Evolutionary conservation across 768 basidiomycete genomes (phyloP).

Genomic region (Russula earlei): DNA sequence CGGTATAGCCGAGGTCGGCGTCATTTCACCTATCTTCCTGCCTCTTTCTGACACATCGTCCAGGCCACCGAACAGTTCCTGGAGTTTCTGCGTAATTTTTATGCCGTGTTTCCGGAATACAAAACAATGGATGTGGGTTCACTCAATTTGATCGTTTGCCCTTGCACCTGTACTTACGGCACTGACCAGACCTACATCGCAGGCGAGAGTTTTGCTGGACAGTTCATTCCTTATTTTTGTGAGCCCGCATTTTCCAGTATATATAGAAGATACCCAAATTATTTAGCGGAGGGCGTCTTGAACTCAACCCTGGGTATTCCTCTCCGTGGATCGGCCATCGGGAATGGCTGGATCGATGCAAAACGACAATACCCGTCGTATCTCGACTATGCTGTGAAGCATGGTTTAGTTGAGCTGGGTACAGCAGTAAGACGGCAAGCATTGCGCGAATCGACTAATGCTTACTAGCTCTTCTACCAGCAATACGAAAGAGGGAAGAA

Average conservation of each 20-base stretch:
- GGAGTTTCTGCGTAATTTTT: conserved; percentile 82
- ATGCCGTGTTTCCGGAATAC: conserved; percentile 86
- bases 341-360: conserved; percentile 97
- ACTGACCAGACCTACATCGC: conserved; percentile 79
- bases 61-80: conserved; percentile 74
- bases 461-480: conserved; percentile 27
- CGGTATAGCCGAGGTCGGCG: conserved; percentile 55
- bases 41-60: conserved; percentile 6
- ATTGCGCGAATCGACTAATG: neutral
- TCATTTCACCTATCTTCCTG: neutral
- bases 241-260: conserved; percentile 16
- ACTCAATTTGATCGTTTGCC: neutral
- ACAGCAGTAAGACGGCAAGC: conserved; percentile 43
- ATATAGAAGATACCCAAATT: neutral
- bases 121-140: conserved; percentile 64
- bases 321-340: conserved; percentile 78
- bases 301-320: conserved; percentile 48
- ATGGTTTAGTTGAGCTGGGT: conserved; percentile 64
- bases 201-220: conserved; percentile 95
- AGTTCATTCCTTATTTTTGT: conserved; percentile 97
- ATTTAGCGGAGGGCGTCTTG: conserved; percentile 67
- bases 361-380: conserved; percentile 83
- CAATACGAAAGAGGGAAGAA: conserved; percentile 51
- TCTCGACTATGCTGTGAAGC: conserved; percentile 74
- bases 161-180: neutral